Percentiles rank a stretch among this genome's conserved stretches.
These are phyloP conservation scores for Musa acuminata DNA, from an alignment of 176 grass and related monocot genomes.

Conservation along the genomic window DNA sequence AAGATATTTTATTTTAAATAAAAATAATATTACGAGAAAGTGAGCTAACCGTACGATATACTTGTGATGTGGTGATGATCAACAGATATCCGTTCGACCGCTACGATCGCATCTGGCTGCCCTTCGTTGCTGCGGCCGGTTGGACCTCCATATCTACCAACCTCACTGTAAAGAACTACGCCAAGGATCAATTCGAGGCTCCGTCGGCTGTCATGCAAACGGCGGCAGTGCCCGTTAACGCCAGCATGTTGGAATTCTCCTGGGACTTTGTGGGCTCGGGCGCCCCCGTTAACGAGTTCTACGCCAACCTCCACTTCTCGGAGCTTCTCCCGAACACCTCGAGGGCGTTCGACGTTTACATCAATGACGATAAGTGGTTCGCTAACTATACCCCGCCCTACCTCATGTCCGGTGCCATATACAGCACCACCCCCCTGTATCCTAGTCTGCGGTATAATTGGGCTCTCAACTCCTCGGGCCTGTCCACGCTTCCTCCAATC, in stretches of 20 bases:
- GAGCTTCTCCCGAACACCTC: conserved; percentile 23
- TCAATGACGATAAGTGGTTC: conserved; percentile 11
- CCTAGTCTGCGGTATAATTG: neutral
- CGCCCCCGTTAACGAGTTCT: neutral
- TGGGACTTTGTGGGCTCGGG: neutral
- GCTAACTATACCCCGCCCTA: neutral
- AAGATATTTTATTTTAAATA: too few species aligned
- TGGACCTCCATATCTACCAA: conserved; percentile 15
- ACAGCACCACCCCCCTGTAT: neutral
- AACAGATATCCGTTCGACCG: conserved; percentile 3
- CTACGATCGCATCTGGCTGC: neutral
- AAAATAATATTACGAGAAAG: too few species aligned
- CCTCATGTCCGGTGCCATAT: neutral
- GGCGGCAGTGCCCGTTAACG: conserved; percentile 25
- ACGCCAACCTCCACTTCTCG: conserved; percentile 14
- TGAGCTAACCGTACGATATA: too few species aligned
- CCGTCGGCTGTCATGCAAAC: conserved; percentile 47
- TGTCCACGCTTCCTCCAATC: conserved; percentile 45
- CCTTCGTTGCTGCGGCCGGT: neutral
- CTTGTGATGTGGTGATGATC: too few species aligned
- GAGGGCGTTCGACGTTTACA: conserved; percentile 25
- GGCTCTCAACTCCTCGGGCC: conserved; percentile 29
- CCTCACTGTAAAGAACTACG: neutral
- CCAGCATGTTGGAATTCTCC: conserved; percentile 11
- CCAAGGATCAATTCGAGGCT: neutral